These are phyloP conservation scores for Eutrema salsugineum DNA, from an alignment of 441 rosid species.

Conservation along the genomic window DNA sequence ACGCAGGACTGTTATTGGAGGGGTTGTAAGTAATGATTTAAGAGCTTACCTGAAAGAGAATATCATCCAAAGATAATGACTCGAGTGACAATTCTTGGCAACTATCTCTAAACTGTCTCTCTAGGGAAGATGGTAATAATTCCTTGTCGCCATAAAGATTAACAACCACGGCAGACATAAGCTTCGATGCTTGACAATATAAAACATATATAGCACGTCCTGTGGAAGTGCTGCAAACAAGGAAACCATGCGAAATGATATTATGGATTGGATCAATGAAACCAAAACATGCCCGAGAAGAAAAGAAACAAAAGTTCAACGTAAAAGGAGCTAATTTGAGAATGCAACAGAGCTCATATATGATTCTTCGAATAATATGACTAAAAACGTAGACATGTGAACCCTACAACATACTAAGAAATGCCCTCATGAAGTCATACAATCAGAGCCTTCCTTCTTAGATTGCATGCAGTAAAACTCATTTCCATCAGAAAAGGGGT, in stretches of 20 bases:
- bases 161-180: conserved; percentile 66
- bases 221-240: conserved; percentile 58
- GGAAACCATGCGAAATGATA: conserved; percentile 18
- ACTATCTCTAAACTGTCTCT: conserved; percentile 86
- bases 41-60: conserved; percentile 58
- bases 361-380: background rate
- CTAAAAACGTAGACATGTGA: background rate
- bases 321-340: background rate
- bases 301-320: background rate
- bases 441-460: background rate
- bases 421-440: background rate
- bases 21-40: conserved; percentile 3
- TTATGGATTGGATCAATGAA: background rate
- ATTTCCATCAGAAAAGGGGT: background rate
- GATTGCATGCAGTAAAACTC: background rate
- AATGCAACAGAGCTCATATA: conserved; percentile 3
- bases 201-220: conserved; percentile 74
- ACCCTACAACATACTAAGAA: background rate
- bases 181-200: conserved; percentile 56
- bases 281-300: background rate
- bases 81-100: conserved; percentile 68
- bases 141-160: conserved; percentile 70
- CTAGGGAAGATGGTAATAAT: conserved; percentile 65
- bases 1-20: conserved; percentile 8
- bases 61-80: conserved; percentile 39